Conservation (phyloP, 2,329 filamentous ascomycete genomes). For the Aspergillus aculeatinus region DNA sequence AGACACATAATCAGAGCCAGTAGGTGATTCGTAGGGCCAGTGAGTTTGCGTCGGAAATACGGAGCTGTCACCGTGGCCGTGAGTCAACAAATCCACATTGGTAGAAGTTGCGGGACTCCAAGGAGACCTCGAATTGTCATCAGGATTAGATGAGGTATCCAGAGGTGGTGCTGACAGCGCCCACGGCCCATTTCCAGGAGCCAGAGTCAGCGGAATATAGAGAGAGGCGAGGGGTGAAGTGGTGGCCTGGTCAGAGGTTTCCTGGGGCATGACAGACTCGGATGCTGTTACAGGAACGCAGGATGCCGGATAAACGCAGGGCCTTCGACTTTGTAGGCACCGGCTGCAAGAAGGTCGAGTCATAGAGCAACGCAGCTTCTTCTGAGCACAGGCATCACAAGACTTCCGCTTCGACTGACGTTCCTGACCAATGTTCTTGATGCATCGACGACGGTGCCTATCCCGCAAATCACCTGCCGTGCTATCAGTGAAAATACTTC, state of each 20-base stretch:
- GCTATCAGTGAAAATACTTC: not conserved
- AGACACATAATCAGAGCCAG: conserved; percentile 12
- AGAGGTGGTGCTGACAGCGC: not conserved
- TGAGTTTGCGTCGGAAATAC: not conserved
- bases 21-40: not conserved
- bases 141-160: not conserved
- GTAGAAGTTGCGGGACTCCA: conserved; percentile 7
- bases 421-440: conserved; percentile 18
- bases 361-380: conserved; percentile 22
- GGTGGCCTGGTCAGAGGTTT: not conserved
- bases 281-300: conserved; percentile 8
- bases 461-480: conserved; percentile 20
- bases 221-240: not conserved
- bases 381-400: conserved; percentile 20
- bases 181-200: not conserved
- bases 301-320: conserved; percentile 16
- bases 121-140: not conserved
- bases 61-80: not conserved
- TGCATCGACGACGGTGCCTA: conserved; percentile 21
- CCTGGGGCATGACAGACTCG: not conserved
- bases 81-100: conserved; percentile 3
- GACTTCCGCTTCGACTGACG: conserved; percentile 22
- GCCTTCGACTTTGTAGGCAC: conserved; percentile 14
- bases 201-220: not conserved
- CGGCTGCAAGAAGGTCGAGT: conserved; percentile 18